A percentile compares a stretch with the other conserved stretches of the same genome.
Evolutionary conservation across 2,329 filamentous ascomycete genomes (phyloP).

Genomic region (Teratosphaeria nubilosa): DNA sequence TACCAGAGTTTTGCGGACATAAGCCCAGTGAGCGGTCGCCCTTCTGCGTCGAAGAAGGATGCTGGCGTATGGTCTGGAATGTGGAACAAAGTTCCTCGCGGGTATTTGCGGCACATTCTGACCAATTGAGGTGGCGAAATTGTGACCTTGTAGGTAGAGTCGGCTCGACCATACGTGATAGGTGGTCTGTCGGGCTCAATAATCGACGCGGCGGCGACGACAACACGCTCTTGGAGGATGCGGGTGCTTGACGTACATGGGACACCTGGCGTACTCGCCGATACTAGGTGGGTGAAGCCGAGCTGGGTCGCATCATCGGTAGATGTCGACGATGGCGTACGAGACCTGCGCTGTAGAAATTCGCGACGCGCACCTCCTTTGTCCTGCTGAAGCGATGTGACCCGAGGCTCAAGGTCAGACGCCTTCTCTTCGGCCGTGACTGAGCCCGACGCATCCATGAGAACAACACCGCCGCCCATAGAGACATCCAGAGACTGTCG

Average conservation of each 20-base stretch:
- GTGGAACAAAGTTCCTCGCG: slow-evolving; percentile 12
- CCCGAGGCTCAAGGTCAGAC: background rate
- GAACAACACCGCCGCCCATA: slow-evolving; percentile 29
- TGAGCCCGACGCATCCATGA: slow-evolving; percentile 22
- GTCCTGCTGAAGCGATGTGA: background rate
- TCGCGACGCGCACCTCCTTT: background rate
- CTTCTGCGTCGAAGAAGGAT: slow-evolving; percentile 12
- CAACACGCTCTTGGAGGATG: slow-evolving; percentile 6
- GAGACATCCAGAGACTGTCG: slow-evolving; percentile 37
- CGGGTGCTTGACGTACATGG: background rate
- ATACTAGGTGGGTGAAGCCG: background rate
- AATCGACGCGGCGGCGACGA: slow-evolving; percentile 12
- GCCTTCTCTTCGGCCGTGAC: background rate
- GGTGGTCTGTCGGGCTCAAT: slow-evolving; percentile 3
- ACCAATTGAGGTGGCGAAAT: slow-evolving; percentile 10
- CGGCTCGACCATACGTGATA: slow-evolving; percentile 11
- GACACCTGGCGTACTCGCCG: slow-evolving; percentile 8
- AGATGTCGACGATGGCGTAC: background rate
- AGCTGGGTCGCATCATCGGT: background rate
- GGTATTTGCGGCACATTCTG: slow-evolving; percentile 13
- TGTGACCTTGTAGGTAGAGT: slow-evolving; percentile 11
- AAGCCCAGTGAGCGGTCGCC: slow-evolving; percentile 6
- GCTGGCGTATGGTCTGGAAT: slow-evolving; percentile 11
- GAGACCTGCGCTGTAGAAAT: background rate
- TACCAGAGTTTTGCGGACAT: slow-evolving; percentile 12